phyloP scores from a whole-genome alignment of 768 basidiomycete species.

The Podaxis sp. region DNA sequence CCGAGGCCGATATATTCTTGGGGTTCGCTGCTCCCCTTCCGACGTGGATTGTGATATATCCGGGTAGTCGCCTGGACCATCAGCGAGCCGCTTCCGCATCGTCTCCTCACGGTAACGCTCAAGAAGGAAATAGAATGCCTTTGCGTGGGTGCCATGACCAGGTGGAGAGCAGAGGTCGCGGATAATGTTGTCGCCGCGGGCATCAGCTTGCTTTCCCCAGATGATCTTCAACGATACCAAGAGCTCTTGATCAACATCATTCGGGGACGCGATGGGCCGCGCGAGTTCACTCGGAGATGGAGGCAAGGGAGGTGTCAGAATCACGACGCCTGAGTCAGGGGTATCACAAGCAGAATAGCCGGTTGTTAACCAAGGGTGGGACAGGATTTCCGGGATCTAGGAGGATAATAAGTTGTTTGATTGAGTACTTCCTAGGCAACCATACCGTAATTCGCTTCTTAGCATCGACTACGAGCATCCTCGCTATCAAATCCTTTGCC shows the following conservation, averaged over 20 bases:
- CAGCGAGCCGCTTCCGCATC: slow-evolving; percentile 21
- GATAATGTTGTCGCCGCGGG: slow-evolving; percentile 47
- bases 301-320: slow-evolving; percentile 38
- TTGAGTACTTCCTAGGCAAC: slow-evolving; percentile 3
- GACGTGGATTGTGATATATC: slow-evolving; percentile 15
- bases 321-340: slow-evolving; percentile 21
- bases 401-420: not conserved
- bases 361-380: slow-evolving; percentile 79
- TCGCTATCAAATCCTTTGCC: slow-evolving; percentile 76
- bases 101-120: slow-evolving; percentile 66
- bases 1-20: slow-evolving; percentile 16
- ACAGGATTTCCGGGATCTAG: slow-evolving; percentile 82
- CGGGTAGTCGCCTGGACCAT: slow-evolving; percentile 44
- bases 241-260: slow-evolving; percentile 72
- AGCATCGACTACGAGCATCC: slow-evolving; percentile 89
- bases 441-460: slow-evolving; percentile 74
- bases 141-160: slow-evolving; percentile 70
- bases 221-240: slow-evolving; percentile 77
- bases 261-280: slow-evolving; percentile 60
- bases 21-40: slow-evolving; percentile 26
- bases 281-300: slow-evolving; percentile 69
- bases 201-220: slow-evolving; percentile 73
- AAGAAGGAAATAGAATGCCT: slow-evolving; percentile 87
- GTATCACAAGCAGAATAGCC: slow-evolving; percentile 37
- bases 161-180: slow-evolving; percentile 65